A percentile compares a stretch with the other conserved stretches of the same genome.
Conservation (phyloP, 1,284 basidiomycete species). For the Cryptococcus depauperatus region DNA sequence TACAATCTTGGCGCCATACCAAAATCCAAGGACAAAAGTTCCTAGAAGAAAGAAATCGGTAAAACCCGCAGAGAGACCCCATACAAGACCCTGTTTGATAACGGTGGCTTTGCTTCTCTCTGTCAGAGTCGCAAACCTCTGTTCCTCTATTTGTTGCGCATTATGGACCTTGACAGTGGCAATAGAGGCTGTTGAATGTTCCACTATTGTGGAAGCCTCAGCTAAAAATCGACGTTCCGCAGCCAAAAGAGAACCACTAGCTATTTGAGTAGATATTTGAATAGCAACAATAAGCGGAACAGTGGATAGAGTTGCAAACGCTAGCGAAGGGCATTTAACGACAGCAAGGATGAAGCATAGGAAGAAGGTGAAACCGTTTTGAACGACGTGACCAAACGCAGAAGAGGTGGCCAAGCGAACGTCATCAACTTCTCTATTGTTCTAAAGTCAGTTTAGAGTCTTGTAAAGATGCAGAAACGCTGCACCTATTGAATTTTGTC, state of each 20-base stretch:
- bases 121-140: constrained; percentile 50
- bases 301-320: constrained; percentile 75
- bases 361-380: constrained; percentile 70
- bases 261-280: constrained; percentile 63
- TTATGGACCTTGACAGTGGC: constrained; percentile 95
- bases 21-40: constrained; percentile 96
- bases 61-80: constrained; percentile 63
- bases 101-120: constrained; percentile 49
- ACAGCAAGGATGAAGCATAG: constrained; percentile 77
- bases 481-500: constrained; percentile 83
- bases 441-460: constrained; percentile 3
- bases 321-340: constrained; percentile 67
- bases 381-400: constrained; percentile 66
- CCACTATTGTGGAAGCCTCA: constrained; percentile 65
- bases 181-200: constrained; percentile 70
- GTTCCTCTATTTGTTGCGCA: constrained; percentile 58
- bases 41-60: constrained; percentile 72
- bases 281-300: constrained; percentile 74
- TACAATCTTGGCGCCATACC: constrained; percentile 87
- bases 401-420: constrained; percentile 75
- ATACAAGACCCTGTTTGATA: constrained; percentile 56
- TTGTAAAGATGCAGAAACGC: constrained; percentile 5
- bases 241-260: constrained; percentile 58
- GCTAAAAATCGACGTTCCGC: constrained; percentile 62
- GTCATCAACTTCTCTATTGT: constrained; percentile 80